Conservation (phyloP, 176 grass and related monocot species). For the Hsuehochloa calcarea region DNA sequence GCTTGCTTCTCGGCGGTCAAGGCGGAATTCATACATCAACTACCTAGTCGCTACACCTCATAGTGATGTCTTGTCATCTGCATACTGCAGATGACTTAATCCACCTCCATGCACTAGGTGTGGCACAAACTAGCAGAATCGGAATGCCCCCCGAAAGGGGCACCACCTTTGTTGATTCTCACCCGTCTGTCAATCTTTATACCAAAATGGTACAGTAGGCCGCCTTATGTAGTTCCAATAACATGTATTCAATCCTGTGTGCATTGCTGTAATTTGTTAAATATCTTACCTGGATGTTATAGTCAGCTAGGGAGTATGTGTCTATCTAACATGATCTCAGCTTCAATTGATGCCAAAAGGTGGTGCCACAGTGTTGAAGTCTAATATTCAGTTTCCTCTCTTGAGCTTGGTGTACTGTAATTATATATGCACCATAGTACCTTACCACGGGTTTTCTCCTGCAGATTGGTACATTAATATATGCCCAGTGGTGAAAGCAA, state of each 20-base stretch:
- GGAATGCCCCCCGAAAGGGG: background rate
- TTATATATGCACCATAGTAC: slow-evolving; percentile 4
- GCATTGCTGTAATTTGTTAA: background rate
- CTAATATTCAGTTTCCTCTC: slow-evolving; percentile 16
- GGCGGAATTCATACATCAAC: too few species aligned
- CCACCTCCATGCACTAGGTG: too few species aligned
- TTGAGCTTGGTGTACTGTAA: slow-evolving; percentile 9
- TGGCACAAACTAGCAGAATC: background rate
- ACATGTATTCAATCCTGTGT: slow-evolving; percentile 5
- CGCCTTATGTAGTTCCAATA: background rate
- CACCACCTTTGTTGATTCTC: background rate
- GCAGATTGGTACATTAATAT: slow-evolving; percentile 86
- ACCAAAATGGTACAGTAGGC: background rate
- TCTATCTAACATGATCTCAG: slow-evolving; percentile 2
- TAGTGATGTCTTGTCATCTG: too few species aligned
- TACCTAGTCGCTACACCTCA: too few species aligned
- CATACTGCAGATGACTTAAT: too few species aligned
- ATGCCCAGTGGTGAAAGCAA: slow-evolving; percentile 89
- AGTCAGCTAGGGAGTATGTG: background rate
- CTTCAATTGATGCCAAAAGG: background rate
- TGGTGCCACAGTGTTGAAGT: background rate
- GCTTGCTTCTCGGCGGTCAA: too few species aligned
- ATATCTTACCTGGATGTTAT: background rate
- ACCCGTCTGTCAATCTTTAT: background rate
- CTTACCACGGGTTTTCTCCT: slow-evolving; percentile 35